Percentiles rank a stretch among this genome's conserved stretches.
Conservation (phyloP, 805 yeast species). For the Clavispora santaluciae region DNA sequence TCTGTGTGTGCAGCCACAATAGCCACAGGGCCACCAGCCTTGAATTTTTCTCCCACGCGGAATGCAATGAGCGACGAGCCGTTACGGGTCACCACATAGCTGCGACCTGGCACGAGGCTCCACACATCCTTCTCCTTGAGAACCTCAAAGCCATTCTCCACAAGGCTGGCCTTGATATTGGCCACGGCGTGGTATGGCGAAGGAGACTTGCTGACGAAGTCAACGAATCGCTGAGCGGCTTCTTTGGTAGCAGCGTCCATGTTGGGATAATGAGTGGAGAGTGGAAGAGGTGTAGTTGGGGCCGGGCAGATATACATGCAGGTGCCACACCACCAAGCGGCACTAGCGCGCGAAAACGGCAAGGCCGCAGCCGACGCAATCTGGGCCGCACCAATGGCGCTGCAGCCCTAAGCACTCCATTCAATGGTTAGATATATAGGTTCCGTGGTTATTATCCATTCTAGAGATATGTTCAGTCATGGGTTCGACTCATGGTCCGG, state of each 20-base stretch:
- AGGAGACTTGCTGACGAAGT: slow-evolving; percentile 79
- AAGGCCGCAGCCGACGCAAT: too few relatives aligned
- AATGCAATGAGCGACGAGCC: slow-evolving; percentile 87
- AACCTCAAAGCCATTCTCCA: slow-evolving; percentile 64
- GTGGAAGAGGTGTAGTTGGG: not conserved
- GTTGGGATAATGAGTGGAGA: not conserved
- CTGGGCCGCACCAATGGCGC: too few relatives aligned
- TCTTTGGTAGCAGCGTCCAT: slow-evolving; percentile 12
- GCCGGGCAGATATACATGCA: not conserved
- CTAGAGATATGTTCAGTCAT: too few relatives aligned
- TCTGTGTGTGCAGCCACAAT: slow-evolving; percentile 96
- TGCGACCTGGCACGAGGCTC: slow-evolving; percentile 53
- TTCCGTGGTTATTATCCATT: not conserved
- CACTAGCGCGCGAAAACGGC: not conserved
- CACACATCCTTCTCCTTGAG: slow-evolving; percentile 68
- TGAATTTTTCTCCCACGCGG: slow-evolving; percentile 68
- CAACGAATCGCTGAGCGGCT: slow-evolving; percentile 57
- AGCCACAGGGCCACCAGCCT: slow-evolving; percentile 76
- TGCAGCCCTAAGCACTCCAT: not conserved
- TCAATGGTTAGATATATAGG: too few relatives aligned
- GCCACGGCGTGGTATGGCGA: slow-evolving; percentile 93
- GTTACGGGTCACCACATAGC: slow-evolving; percentile 85
- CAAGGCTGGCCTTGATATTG: slow-evolving; percentile 51
- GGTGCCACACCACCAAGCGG: not conserved
- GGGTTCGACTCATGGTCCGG: too few relatives aligned